phyloP scores from a whole-genome alignment of 1,284 basidiomycete species.

The Erythrobasidium hasegawianum region DNA sequence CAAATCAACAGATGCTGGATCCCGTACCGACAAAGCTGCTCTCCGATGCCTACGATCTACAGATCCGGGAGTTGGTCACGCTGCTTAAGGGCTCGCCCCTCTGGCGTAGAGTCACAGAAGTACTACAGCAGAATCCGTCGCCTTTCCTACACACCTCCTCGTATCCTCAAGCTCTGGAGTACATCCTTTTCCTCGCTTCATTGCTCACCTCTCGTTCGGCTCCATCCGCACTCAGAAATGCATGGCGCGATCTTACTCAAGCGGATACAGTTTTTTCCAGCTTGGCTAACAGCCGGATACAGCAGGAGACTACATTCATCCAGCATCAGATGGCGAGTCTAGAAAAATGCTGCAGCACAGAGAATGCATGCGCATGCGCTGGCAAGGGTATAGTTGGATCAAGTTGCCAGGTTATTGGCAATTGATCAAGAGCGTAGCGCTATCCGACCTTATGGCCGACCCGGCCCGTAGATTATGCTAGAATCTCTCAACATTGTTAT shows the following conservation, averaged over 20 bases:
- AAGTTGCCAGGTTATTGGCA: background rate
- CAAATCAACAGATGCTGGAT: constrained; percentile 2
- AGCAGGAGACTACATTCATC: background rate
- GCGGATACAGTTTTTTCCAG: background rate
- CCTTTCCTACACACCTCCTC: background rate
- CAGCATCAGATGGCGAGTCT: constrained; percentile 3
- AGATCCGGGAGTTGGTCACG: background rate
- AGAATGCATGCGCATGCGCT: background rate
- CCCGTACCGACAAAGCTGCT: background rate
- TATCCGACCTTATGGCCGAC: no score
- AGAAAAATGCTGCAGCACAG: background rate
- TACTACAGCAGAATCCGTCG: background rate
- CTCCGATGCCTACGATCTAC: background rate
- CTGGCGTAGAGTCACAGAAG: background rate
- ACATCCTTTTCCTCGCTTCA: background rate
- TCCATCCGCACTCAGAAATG: background rate
- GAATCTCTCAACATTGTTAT: no score
- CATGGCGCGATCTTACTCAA: background rate
- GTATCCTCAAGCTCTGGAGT: background rate
- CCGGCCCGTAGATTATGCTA: no score
- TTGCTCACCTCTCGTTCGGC: background rate
- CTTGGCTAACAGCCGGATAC: background rate
- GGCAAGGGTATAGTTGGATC: background rate
- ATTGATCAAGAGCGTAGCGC: no score
- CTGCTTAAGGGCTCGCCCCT: background rate